These are phyloP conservation scores for Cucumis cinereus DNA, from an alignment of 306 rosid genomes.

Conservation along the genomic window DNA sequence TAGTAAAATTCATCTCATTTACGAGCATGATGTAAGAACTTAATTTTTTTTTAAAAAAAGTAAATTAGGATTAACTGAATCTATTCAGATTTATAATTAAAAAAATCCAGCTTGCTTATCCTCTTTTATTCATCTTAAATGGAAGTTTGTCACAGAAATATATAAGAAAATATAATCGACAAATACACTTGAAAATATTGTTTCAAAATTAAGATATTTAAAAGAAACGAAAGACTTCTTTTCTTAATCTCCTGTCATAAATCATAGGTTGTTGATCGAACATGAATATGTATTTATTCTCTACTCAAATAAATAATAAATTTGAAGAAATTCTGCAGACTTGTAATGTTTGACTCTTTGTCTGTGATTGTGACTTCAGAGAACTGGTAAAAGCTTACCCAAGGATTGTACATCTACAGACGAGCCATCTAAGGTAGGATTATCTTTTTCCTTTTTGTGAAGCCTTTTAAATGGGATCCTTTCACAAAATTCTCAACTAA, in stretches of 20 bases:
- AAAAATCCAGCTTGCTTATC: not conserved
- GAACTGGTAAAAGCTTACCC: slow-evolving; percentile 52
- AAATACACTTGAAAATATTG: not conserved
- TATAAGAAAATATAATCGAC: not conserved
- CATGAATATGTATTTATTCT: not conserved
- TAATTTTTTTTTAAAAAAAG: not conserved
- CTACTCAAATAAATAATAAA: not conserved
- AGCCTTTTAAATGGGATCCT: not conserved
- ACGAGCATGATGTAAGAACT: not conserved
- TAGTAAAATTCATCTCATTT: not conserved
- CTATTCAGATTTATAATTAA: not conserved
- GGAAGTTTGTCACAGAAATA: not conserved
- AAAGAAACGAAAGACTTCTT: not conserved
- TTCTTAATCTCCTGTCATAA: not conserved
- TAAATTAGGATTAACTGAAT: not conserved
- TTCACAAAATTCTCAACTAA: not conserved
- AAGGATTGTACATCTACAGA: slow-evolving; percentile 50
- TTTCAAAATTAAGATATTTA: not conserved
- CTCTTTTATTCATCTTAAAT: not conserved
- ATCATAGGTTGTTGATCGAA: not conserved
- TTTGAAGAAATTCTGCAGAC: not conserved
- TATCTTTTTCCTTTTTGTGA: slow-evolving; percentile 8
- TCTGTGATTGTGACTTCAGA: slow-evolving; percentile 31
- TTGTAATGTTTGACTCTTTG: not conserved
- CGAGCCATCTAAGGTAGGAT: slow-evolving; percentile 62